Evolutionary conservation across 116 monocot species (phyloP), one percentile per base, ranked within the genome.

Genomic region (Trichopus zeylanicus): DNA sequence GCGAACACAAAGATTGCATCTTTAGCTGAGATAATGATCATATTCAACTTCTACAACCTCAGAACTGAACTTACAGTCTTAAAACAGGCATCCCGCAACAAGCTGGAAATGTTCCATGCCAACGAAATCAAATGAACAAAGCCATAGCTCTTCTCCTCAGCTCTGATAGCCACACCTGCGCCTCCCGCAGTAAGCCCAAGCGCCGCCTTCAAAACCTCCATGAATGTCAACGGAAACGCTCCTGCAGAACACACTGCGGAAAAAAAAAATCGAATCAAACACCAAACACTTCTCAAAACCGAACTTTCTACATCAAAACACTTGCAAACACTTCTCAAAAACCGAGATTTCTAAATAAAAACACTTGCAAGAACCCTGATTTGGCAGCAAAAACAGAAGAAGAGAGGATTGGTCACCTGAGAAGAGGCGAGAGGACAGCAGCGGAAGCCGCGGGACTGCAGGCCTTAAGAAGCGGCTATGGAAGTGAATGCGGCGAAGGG

Each of bases 81-180:
- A 16, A 73, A 29, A 55, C 60, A 58, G 30, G 29, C 60, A 37
- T 15, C 33, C 55, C 69, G 53, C 56, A 97, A 61, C 33, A 84
- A 69, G 42, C 68, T 68, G 22, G 83, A 81, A 46, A 90, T 67
- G 16, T 67, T 73, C 58, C 70, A 64, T 49, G 84, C 83, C 64
- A 91, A 87, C 31, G 79, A 77, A 29, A 81, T 30, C 39, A 97
- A 66, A 53, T 87, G 76, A 29, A 48, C 47, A 64, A 77, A 84
- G 55, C 70, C 87, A 67, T 79, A 97, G 59, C 91, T 84, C 61
- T 90, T 90, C 46, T 80, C 51, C 48, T 78, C 87, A 20, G 70
- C 63, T 79, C 90, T 81, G 48, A 97, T 62, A 6, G 87, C 90
- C 25, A 86, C 74, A 46, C 67, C 64, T 25, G 65, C 79, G 56